Evolutionary conservation across 345 rosid genomes (phyloP).

Genomic region (Brassica juncea): DNA sequence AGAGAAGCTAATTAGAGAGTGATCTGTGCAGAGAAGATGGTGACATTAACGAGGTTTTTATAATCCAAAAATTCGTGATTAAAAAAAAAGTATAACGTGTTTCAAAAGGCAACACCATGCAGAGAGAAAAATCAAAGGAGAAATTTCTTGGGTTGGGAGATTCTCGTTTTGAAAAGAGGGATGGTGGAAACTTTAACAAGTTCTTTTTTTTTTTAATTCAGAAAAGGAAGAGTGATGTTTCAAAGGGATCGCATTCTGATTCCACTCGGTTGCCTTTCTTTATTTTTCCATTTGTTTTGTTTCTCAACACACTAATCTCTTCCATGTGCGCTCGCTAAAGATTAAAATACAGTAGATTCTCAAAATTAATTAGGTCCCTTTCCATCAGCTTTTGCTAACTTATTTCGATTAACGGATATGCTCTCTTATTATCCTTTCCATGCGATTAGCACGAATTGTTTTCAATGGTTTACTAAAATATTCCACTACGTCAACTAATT

Average conservation of each 20-base stretch:
- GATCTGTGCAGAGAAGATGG: conserved; percentile 33
- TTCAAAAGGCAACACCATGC: conserved; percentile 25
- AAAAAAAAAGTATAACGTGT: conserved; percentile 20
- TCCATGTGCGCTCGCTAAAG: neutral
- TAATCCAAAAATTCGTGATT: conserved; percentile 1
- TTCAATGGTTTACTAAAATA: neutral
- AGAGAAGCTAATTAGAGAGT: neutral
- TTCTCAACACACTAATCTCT: neutral
- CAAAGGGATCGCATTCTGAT: conserved; percentile 33
- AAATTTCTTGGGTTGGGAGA: neutral
- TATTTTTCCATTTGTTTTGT: neutral
- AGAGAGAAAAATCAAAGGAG: conserved; percentile 2
- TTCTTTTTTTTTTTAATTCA: conserved; percentile 1
- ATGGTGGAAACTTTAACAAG: conserved; percentile 26
- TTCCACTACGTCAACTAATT: neutral
- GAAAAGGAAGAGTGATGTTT: conserved; percentile 9
- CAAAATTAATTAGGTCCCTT: conserved; percentile 23
- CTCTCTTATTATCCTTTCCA: neutral
- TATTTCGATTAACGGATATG: neutral
- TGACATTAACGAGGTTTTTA: conserved; percentile 25
- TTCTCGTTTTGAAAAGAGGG: conserved; percentile 26
- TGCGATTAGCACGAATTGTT: neutral
- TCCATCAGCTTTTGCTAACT: neutral
- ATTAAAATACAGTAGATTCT: conserved; percentile 13
- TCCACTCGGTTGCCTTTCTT: conserved; percentile 26